Evolutionary conservation across 306 rosid species (phyloP).

Genomic region (Prunus armeniaca): DNA sequence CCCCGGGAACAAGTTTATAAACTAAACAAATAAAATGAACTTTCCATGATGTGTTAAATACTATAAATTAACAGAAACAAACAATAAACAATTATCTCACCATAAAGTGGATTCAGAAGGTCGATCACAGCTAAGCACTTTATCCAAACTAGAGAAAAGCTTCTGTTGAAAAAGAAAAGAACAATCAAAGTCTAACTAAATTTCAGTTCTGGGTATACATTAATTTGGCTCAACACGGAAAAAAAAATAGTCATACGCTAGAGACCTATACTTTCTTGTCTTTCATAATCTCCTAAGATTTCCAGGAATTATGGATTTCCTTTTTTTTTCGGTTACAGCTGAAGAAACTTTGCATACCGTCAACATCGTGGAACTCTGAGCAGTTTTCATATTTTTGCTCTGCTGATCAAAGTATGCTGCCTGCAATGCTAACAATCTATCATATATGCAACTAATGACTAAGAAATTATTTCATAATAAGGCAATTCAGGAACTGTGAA

Average conservation of each 20-base stretch:
- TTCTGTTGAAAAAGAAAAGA: constrained; percentile 50
- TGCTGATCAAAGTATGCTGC: constrained; percentile 76
- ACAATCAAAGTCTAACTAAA: background rate
- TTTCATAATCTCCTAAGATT: background rate
- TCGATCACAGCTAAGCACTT: constrained; percentile 58
- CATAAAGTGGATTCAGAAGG: constrained; percentile 71
- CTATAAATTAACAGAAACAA: background rate
- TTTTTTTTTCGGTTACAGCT: background rate
- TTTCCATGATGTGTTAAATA: background rate
- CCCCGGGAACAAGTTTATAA: background rate
- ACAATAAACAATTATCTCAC: constrained; percentile 45
- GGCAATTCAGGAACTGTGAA: constrained; percentile 10
- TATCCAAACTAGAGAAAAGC: constrained; percentile 76
- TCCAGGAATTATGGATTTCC: background rate
- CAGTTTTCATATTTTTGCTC: constrained; percentile 27
- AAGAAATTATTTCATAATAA: constrained; percentile 6
- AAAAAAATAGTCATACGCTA: background rate
- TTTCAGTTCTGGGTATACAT: background rate
- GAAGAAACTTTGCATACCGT: constrained; percentile 51
- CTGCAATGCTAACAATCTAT: constrained; percentile 45
- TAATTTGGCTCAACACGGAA: background rate
- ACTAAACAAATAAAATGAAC: background rate
- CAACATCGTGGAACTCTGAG: constrained; percentile 58
- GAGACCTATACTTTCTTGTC: background rate
- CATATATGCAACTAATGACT: constrained; percentile 16